phyloP scores from a whole-genome alignment of 1,139 yeast species.

The Magnusiomyces sp. region DNA sequence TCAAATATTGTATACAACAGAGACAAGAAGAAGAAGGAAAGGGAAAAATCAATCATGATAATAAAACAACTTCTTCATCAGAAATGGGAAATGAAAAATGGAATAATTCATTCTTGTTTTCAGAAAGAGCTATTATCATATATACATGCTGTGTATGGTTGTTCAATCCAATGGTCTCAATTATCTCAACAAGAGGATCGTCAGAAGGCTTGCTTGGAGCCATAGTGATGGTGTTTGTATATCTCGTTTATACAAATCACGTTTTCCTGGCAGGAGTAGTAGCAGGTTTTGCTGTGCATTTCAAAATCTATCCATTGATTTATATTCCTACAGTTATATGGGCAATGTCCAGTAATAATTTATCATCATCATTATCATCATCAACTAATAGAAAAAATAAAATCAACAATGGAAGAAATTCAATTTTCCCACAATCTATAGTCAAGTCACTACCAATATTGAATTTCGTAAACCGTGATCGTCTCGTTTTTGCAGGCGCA shows the following conservation, averaged over 20 bases:
- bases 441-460: neutral
- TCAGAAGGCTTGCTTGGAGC: conserved; percentile 86
- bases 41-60: no score
- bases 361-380: no score
- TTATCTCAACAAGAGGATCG: conserved; percentile 88
- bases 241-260: conserved; percentile 39
- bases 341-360: conserved; percentile 22
- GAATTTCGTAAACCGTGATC: conserved; percentile 37
- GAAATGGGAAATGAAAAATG: no score
- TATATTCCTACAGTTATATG: conserved; percentile 54
- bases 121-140: conserved; percentile 11
- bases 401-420: neutral
- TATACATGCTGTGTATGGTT: conserved; percentile 63
- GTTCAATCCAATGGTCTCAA: conserved; percentile 88
- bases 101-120: no score
- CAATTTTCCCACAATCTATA: neutral
- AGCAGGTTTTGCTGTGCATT: conserved; percentile 76
- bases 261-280: conserved; percentile 47
- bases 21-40: no score
- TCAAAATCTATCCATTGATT: conserved; percentile 85
- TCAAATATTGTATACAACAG: no score
- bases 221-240: conserved; percentile 50
- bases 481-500: conserved; percentile 40
- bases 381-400: neutral
- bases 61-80: no score